Conservation (phyloP, 495 filamentous ascomycete species). For the Letharia lupina region DNA sequence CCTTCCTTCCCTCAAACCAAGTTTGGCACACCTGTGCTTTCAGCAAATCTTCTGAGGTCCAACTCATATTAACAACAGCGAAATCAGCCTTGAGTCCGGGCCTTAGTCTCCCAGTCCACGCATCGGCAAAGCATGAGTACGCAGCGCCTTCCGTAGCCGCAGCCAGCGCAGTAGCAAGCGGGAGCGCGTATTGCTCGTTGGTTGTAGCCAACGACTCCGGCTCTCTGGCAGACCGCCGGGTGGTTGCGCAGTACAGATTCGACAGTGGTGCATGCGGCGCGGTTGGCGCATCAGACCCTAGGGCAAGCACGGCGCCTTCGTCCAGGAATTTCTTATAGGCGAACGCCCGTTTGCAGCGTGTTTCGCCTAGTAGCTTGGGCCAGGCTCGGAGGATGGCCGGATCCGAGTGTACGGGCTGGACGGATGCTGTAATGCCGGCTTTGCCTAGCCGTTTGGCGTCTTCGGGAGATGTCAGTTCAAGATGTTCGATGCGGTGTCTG, state of each 20-base stretch:
- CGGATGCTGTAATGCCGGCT: not conserved
- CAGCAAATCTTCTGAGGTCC: not conserved
- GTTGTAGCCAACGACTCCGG: not conserved
- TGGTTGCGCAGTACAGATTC: not conserved
- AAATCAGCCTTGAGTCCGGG: not conserved
- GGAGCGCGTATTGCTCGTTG: not conserved
- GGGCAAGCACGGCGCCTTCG: not conserved
- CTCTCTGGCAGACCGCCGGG: not conserved
- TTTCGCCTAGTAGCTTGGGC: not conserved
- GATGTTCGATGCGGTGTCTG: not conserved
- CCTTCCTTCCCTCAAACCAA: not conserved
- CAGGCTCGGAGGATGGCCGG: not conserved
- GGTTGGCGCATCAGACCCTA: not conserved
- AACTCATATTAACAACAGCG: not conserved
- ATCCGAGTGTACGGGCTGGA: not conserved
- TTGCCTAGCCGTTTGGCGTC: not conserved
- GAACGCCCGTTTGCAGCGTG: not conserved
- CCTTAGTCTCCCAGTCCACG: no score
- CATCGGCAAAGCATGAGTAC: no score
- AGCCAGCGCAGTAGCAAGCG: not conserved
- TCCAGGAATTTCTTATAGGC: not conserved
- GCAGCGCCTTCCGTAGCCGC: no score
- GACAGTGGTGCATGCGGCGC: not conserved
- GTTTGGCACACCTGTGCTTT: not conserved
- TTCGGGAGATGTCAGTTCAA: not conserved